Evolutionary conservation across 371 early-diverging fungal species (phyloP).

Genomic region (Lichtheimia hyalospora): DNA sequence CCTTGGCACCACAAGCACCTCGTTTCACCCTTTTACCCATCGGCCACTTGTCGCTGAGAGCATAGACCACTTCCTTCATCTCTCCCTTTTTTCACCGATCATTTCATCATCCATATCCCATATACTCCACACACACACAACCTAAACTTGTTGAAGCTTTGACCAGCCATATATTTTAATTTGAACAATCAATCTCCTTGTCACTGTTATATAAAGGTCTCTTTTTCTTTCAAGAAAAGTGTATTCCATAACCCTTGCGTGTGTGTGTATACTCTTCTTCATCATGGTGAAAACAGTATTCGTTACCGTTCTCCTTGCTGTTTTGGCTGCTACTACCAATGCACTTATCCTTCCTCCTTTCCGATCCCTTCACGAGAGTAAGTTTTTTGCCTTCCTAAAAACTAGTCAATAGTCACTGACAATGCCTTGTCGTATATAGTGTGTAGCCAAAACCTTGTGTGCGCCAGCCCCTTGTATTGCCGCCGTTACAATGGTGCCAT

Average conservation of each 20-base stretch:
- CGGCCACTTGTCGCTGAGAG: conserved; percentile 36
- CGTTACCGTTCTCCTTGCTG: neutral
- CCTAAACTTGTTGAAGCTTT: conserved; percentile 5
- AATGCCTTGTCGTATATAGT: conserved; percentile 15
- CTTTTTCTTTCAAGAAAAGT: neutral
- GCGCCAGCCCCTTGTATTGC: conserved; percentile 26
- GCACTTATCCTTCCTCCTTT: conserved; percentile 11
- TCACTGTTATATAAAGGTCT: neutral
- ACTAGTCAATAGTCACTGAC: neutral
- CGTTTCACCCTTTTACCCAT: conserved; percentile 59
- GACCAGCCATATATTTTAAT: neutral
- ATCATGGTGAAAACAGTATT: conserved; percentile 5
- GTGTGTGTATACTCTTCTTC: neutral
- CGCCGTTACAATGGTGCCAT: conserved; percentile 27
- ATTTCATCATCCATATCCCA: neutral
- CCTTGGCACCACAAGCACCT: conserved; percentile 46
- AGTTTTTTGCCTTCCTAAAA: neutral
- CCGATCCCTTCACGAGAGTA: conserved; percentile 16
- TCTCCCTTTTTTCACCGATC: neutral
- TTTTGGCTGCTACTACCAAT: neutral
- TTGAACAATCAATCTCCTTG: neutral
- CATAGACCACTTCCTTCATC: neutral
- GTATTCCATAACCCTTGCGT: neutral
- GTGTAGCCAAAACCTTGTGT: conserved; percentile 41
- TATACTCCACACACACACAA: neutral